A percentile compares a stretch with the other conserved stretches of the same genome.
Conservation (phyloP, 306 rosid species). For the Herpetospermum pedunculosum region DNA sequence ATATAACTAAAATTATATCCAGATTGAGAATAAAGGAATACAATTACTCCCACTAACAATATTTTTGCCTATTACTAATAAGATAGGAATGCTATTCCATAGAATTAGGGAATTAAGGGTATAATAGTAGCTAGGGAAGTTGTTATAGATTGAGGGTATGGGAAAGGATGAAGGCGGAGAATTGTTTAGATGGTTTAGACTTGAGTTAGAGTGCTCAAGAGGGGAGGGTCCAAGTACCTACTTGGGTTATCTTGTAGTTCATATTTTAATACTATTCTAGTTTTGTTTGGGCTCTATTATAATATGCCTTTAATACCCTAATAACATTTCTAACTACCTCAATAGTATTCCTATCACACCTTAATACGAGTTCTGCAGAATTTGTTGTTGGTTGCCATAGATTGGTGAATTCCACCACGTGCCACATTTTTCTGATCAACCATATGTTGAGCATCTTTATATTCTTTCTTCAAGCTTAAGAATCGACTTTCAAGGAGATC, state of each 20-base stretch:
- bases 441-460: conserved; percentile 12
- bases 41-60: neutral
- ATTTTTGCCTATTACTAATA: neutral
- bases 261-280: too few relatives aligned
- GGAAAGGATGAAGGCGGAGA: too few relatives aligned
- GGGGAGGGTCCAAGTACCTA: too few relatives aligned
- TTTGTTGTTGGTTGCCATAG: conserved; percentile 10
- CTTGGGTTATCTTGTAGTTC: too few relatives aligned
- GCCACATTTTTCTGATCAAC: conserved; percentile 15
- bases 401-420: conserved; percentile 10
- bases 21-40: neutral
- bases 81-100: too few relatives aligned
- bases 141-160: too few relatives aligned
- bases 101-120: too few relatives aligned
- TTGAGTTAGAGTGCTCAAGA: too few relatives aligned
- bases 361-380: conserved; percentile 18
- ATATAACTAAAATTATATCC: neutral
- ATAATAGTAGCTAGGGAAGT: too few relatives aligned
- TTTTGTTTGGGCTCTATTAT: too few relatives aligned
- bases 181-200: too few relatives aligned
- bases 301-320: neutral
- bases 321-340: neutral
- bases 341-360: conserved; percentile 8
- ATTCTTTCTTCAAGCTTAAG: conserved; percentile 14
- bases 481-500: conserved; percentile 18